phyloP scores from a whole-genome alignment of 2,329 filamentous ascomycete genomes.

The Neofusicoccum sp. region DNA sequence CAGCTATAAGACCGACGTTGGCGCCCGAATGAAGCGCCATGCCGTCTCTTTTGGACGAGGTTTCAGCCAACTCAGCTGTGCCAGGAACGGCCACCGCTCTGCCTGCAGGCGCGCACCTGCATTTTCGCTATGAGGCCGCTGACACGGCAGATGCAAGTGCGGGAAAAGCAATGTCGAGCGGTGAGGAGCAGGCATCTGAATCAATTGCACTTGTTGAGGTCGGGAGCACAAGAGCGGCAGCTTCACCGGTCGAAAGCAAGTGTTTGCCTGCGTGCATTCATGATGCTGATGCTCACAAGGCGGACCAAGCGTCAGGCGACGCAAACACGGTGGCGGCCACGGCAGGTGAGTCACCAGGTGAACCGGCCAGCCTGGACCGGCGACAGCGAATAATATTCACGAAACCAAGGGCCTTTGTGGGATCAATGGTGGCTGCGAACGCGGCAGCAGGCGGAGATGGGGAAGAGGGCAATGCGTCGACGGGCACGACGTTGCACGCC shows the following conservation, averaged over 20 bases:
- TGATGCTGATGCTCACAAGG: conserved; percentile 14
- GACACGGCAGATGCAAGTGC: conserved; percentile 11
- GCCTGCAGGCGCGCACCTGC: conserved; percentile 14
- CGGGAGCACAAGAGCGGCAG: not conserved
- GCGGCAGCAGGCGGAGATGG: not conserved
- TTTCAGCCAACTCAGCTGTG: conserved; percentile 6
- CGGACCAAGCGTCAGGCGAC: conserved; percentile 9
- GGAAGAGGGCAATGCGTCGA: conserved; percentile 4
- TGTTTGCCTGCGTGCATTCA: conserved; percentile 11
- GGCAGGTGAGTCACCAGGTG: conserved; percentile 17
- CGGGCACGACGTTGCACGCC: conserved; percentile 12
- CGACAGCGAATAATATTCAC: conserved; percentile 13
- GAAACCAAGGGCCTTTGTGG: conserved; percentile 5
- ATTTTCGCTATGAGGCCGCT: not conserved
- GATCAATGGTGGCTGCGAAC: not conserved
- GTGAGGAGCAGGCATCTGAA: conserved; percentile 10
- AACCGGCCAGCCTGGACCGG: conserved; percentile 8
- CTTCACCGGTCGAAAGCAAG: not conserved
- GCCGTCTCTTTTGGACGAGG: conserved; percentile 13
- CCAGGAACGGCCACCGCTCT: not conserved
- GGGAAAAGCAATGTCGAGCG: conserved; percentile 3
- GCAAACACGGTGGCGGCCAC: conserved; percentile 15
- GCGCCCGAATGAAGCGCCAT: not conserved
- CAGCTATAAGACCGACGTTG: conserved; percentile 4
- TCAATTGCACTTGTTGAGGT: conserved; percentile 11